Conservation (phyloP, 163 green algal genomes). For the Coccomyxa subellipsoidea region DNA sequence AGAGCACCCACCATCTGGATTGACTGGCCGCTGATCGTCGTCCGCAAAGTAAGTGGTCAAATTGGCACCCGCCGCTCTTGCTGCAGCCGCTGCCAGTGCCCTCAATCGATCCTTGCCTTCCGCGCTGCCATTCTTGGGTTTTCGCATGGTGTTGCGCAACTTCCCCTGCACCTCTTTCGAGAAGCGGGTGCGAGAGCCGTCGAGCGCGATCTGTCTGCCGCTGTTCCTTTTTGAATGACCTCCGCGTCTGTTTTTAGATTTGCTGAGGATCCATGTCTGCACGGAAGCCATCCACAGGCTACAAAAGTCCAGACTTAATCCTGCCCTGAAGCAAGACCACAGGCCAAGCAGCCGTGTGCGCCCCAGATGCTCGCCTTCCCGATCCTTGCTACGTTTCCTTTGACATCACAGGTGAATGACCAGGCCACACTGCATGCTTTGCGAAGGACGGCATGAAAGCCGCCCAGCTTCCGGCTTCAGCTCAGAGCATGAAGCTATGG, state of each 20-base stretch:
- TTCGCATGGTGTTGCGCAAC: background rate
- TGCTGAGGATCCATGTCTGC: background rate
- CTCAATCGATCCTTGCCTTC: background rate
- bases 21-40: background rate
- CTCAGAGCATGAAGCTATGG: background rate
- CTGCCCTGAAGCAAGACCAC: background rate
- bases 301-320: background rate
- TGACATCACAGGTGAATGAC: too few relatives aligned
- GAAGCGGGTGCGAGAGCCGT: background rate
- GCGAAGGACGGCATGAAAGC: background rate
- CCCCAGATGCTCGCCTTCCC: too few relatives aligned
- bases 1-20: background rate
- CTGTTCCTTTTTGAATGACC: background rate
- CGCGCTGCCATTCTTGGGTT: background rate
- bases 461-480: background rate
- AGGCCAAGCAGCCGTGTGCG: too few relatives aligned
- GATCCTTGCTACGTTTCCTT: too few relatives aligned
- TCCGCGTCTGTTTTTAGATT: background rate
- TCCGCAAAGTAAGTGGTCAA: constrained; percentile 3
- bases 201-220: background rate
- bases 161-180: background rate
- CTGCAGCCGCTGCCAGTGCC: background rate
- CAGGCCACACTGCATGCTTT: background rate
- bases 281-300: background rate
- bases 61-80: background rate